Conservation (phyloP, 108 stramenopile species). For the Cylindrotheca fusiformis region DNA sequence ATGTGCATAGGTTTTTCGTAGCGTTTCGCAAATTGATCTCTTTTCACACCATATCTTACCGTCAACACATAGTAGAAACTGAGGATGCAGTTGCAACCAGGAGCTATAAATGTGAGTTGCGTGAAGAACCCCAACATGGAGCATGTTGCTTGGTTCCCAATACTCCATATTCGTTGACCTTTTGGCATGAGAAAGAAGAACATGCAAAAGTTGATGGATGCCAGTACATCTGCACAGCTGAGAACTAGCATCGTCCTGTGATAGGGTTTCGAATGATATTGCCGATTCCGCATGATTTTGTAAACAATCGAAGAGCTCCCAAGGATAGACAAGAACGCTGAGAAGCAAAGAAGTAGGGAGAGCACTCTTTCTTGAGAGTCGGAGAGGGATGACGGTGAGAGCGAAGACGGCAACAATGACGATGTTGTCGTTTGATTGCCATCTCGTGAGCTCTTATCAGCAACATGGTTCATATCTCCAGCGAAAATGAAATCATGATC, state of each 20-base stretch:
- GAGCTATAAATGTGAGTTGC: not conserved
- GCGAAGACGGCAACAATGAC: too few relatives aligned
- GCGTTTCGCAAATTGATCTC: not conserved
- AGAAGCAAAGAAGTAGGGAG: not conserved
- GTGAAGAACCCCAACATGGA: conserved; percentile 6
- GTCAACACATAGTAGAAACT: conserved; percentile 4
- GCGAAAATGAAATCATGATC: too few relatives aligned
- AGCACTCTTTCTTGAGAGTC: conserved; percentile 8
- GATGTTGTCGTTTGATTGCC: too few relatives aligned
- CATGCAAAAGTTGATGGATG: not conserved
- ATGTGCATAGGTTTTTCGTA: not conserved
- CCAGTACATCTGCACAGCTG: conserved; percentile 11
- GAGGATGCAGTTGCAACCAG: conserved; percentile 1
- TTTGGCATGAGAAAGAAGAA: conserved; percentile 3
- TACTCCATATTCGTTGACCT: not conserved
- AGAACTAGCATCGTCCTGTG: conserved; percentile 22
- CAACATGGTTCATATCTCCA: too few relatives aligned
- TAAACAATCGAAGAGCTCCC: conserved; percentile 17
- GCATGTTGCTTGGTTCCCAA: conserved; percentile 12
- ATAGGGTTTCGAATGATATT: conserved; percentile 2
- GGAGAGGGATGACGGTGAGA: not conserved
- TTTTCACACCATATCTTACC: not conserved
- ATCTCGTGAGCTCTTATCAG: too few relatives aligned
- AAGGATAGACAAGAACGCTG: not conserved
- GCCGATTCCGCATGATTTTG: conserved; percentile 2